Conservation (phyloP, 768 basidiomycete genomes). For the Plicaturopsis crispa region DNA sequence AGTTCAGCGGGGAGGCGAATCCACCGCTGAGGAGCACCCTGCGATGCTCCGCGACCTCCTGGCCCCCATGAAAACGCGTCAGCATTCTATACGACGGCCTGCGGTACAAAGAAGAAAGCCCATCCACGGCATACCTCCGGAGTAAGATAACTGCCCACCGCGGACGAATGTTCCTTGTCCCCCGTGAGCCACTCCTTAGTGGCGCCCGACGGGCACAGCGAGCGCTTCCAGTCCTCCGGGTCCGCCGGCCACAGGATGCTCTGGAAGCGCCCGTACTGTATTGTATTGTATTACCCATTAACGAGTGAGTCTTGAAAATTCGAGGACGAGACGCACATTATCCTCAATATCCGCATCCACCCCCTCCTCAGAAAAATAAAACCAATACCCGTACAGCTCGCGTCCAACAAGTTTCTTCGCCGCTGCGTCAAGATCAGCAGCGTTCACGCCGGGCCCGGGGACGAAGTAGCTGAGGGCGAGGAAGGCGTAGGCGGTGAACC, state of each 20-base stretch:
- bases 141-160: slow-evolving; percentile 19
- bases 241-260: slow-evolving; percentile 25
- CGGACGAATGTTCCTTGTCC: slow-evolving; percentile 17
- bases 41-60: slow-evolving; percentile 9
- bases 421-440: slow-evolving; percentile 18
- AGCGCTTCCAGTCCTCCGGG: slow-evolving; percentile 24
- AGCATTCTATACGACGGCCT: too few species aligned
- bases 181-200: slow-evolving; percentile 25
- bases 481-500: slow-evolving; percentile 33
- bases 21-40: slow-evolving; percentile 19
- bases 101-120: neutral
- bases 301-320: neutral
- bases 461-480: slow-evolving; percentile 25
- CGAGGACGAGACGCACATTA: slow-evolving; percentile 24
- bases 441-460: slow-evolving; percentile 17
- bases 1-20: slow-evolving; percentile 22
- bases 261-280: slow-evolving; percentile 32
- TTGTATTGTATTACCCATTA: neutral
- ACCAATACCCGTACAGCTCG: slow-evolving; percentile 36
- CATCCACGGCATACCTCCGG: slow-evolving; percentile 16
- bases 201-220: slow-evolving; percentile 29
- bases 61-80: slow-evolving; percentile 14
- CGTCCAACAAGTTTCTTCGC: slow-evolving; percentile 20
- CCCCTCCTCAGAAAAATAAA: slow-evolving; percentile 22
- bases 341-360: slow-evolving; percentile 24